A percentile compares a stretch with the other conserved stretches of the same genome.
Evolutionary conservation across 805 yeast species (phyloP).

Genomic region (Sugiyamaella lignohabitans): DNA sequence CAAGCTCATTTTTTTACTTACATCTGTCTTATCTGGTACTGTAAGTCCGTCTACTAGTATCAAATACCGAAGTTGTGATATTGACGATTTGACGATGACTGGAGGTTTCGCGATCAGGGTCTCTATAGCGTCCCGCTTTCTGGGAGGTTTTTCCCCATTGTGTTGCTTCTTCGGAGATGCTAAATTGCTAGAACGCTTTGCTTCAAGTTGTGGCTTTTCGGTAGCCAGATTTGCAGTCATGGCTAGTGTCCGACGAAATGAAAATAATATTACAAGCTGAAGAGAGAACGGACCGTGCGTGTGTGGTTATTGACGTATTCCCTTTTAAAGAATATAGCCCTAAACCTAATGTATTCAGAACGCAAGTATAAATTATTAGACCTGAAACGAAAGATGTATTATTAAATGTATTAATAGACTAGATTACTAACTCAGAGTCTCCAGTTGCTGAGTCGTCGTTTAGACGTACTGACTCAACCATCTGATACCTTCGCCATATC

Average conservation of each 20-base stretch:
- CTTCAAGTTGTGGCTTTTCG: no score
- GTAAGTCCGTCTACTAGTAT: conserved; percentile 43
- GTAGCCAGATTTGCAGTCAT: neutral
- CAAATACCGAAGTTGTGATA: conserved; percentile 48
- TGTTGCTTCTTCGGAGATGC: neutral
- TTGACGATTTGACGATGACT: conserved; percentile 41
- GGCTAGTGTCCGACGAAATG: neutral
- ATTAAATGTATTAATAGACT: no score
- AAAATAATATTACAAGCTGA: no score
- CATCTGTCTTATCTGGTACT: conserved; percentile 9
- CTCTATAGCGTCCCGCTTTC: conserved; percentile 51
- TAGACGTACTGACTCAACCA: conserved; percentile 96
- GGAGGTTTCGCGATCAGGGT: conserved; percentile 35
- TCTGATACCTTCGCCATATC: conserved; percentile 96
- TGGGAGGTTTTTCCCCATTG: neutral
- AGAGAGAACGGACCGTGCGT: neutral
- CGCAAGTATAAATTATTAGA: no score
- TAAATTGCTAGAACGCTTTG: neutral
- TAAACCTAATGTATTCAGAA: neutral
- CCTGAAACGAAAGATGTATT: no score
- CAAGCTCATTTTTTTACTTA: neutral
- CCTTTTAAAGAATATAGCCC: neutral
- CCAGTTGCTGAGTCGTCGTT: conserved; percentile 4
- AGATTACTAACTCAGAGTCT: no score
- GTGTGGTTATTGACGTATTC: neutral